Base-by-base conservation (phyloP, 352 stramenopile genomes). In the Pythium graminicola region DNA sequence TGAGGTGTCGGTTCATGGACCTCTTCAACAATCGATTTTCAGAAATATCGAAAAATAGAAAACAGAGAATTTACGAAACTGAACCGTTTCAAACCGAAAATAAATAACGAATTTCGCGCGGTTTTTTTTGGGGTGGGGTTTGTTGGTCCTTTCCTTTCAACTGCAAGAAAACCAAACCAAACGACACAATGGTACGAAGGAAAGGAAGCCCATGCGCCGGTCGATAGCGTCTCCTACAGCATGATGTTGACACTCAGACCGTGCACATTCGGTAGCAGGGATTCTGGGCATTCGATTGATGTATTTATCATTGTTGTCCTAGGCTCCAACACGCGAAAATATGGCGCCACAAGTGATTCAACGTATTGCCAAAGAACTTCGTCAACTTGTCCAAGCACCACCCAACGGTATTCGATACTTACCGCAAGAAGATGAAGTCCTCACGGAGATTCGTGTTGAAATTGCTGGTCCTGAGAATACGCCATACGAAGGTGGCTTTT, bases 391-490 rank as follows among this genome's bases (percentile, higher is more conserved):
- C 31, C 74, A 85, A 41, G 69, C 70, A 41, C 91, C 93, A 54
- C 77, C 95, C 24, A 92, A 97, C 54, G 95, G 95, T 35, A 95
- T 99, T 42, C 64, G 79, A 22, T 94, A 98, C 72, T 50, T 93
- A 22, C 88, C 95, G 28, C 95, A 95, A 39, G 91, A 96, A 1
- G 70, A 95, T 39, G 88, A 96, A 47, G 74, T 83, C 32, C 74
- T 98, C 13, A 81, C 81, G 8, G 92, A 97, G 55, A 96, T 98
- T 47, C 78, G 97, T 76, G 95, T 90, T 14, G 94, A 99, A 70
- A 95, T 99, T 63, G 76, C 90, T 68, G 97, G 96, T 46, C 97
- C 97, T 11, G 88, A 95, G 65, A 91, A 95, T 62, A 99, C 97
- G 49, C 97, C 97, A 24, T 99, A 99, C 76, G 86, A 98, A 56